Conservation (phyloP, 2,329 filamentous ascomycete species). For the Hawksworthiomyces lignivorus region DNA sequence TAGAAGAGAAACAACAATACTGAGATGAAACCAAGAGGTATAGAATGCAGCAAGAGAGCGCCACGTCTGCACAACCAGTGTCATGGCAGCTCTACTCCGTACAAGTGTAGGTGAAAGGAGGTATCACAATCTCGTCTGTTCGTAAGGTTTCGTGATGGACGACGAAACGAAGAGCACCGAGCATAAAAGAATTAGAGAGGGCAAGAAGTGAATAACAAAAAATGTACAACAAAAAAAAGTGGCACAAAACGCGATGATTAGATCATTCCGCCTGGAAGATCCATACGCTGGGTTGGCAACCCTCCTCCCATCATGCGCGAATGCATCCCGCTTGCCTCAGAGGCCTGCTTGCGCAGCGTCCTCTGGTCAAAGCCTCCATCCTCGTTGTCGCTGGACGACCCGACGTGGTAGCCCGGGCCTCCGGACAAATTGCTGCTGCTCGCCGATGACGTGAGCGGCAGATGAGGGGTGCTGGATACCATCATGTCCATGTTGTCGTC, state of each 20-base stretch:
- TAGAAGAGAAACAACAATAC: constrained; percentile 1
- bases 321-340: constrained; percentile 27
- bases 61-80: neutral
- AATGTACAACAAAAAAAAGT: neutral
- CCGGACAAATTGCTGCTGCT: constrained; percentile 6
- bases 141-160: too few species aligned
- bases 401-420: constrained; percentile 17
- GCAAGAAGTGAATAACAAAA: neutral
- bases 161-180: too few species aligned
- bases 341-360: constrained; percentile 34
- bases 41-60: too few species aligned
- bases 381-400: constrained; percentile 31
- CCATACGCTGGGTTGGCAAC: constrained; percentile 18
- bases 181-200: neutral
- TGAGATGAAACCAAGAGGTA: neutral
- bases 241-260: constrained; percentile 10
- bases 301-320: constrained; percentile 11
- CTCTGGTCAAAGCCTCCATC: constrained; percentile 29
- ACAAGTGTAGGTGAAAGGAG: neutral
- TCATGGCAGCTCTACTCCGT: neutral
- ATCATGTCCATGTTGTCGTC: constrained; percentile 24
- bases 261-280: constrained; percentile 28
- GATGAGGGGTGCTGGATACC: constrained; percentile 21
- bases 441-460: constrained; percentile 18
- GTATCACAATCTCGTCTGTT: neutral